Conservation (phyloP, 306 rosid genomes). For the Quercus wislizeni region DNA sequence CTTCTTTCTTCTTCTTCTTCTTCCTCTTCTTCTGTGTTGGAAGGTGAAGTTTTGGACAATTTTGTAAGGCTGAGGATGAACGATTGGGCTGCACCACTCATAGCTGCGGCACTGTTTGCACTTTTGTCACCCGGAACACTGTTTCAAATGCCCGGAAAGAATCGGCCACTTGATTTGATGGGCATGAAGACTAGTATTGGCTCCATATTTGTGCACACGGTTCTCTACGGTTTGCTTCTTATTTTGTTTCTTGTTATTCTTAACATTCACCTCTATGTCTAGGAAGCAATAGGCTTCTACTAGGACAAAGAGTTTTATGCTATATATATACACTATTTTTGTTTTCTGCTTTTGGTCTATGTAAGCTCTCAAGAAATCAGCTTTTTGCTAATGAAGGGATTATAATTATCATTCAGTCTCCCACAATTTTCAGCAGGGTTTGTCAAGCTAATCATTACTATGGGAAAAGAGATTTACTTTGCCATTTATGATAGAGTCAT, state of each 20-base stretch:
- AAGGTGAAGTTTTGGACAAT: neutral
- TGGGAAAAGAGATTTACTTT: neutral
- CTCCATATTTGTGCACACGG: slow-evolving; percentile 79
- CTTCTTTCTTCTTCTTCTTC: slow-evolving; percentile 11
- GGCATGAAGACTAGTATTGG: slow-evolving; percentile 81
- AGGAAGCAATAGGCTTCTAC: neutral
- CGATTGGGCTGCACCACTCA: slow-evolving; percentile 84
- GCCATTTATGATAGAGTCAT: too few species aligned
- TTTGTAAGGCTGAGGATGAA: slow-evolving; percentile 30
- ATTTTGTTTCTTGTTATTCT: slow-evolving; percentile 73
- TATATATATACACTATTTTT: too few species aligned
- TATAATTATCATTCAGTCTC: neutral
- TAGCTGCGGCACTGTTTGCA: slow-evolving; percentile 75
- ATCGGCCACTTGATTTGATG: slow-evolving; percentile 63
- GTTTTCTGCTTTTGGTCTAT: neutral
- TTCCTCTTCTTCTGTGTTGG: neutral
- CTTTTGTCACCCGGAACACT: slow-evolving; percentile 76
- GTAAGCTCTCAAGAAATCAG: neutral
- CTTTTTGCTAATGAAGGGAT: neutral
- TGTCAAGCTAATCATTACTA: neutral
- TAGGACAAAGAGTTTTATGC: neutral
- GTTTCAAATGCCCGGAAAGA: slow-evolving; percentile 84
- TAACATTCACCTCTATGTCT: slow-evolving; percentile 60
- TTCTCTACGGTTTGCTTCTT: slow-evolving; percentile 70
- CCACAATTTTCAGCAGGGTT: neutral